These are phyloP conservation scores for Paraleonurus japonicus DNA, from an alignment of 257 asterid genomes.

Conservation along the genomic window DNA sequence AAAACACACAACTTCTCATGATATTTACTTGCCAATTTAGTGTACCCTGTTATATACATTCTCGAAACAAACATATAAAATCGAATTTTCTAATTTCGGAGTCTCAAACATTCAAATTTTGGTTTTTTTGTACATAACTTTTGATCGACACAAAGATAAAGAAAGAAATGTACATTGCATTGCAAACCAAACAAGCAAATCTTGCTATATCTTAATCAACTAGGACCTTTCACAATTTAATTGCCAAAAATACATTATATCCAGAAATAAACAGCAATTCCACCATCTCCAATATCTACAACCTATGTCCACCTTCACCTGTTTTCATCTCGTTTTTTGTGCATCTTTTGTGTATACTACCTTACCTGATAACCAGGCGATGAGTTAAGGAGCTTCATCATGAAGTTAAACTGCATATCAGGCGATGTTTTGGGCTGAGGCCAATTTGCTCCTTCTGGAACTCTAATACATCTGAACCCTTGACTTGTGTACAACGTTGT, in stretches of 20 bases:
- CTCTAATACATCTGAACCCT: slow-evolving; percentile 61
- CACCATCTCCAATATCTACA: slow-evolving; percentile 14
- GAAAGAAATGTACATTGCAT: not conserved
- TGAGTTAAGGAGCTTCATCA: slow-evolving; percentile 74
- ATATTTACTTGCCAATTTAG: too few species aligned
- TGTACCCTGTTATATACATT: too few species aligned
- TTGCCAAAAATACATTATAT: slow-evolving; percentile 16
- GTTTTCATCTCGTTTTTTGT: not conserved
- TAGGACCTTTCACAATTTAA: not conserved
- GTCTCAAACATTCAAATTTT: not conserved
- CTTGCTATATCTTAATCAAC: not conserved
- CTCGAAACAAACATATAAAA: too few species aligned
- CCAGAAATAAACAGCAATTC: slow-evolving; percentile 21
- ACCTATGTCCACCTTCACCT: not conserved
- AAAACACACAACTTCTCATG: not conserved
- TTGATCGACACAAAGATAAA: not conserved
- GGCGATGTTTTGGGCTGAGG: slow-evolving; percentile 74
- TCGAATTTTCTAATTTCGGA: too few species aligned
- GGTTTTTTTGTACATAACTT: not conserved
- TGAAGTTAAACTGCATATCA: slow-evolving; percentile 64
- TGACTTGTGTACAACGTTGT: slow-evolving; percentile 51
- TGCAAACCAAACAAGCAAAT: not conserved
- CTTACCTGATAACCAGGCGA: not conserved
- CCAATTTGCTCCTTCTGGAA: slow-evolving; percentile 84
- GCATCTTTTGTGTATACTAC: not conserved